Evolutionary conservation across 2,329 filamentous ascomycete genomes (phyloP), one percentile per base, ranked within the genome.

Genomic region (Pseudogymnoascus sp.): DNA sequence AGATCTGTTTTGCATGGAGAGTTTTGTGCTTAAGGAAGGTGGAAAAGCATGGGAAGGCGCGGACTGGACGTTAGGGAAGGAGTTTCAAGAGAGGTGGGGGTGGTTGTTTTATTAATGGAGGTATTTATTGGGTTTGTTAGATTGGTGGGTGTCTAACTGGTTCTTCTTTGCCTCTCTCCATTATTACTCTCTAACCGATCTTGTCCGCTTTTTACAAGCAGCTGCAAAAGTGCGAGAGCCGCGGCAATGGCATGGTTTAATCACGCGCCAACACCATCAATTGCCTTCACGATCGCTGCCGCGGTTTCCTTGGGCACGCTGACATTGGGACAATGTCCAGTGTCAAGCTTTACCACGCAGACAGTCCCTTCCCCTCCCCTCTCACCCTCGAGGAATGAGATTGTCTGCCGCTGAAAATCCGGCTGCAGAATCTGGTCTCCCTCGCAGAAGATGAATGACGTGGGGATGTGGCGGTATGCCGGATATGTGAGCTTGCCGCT

Each of bases 91-190:
- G 22, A 60, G 22, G 16, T 60, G 58, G 58, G 37, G 22, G 14
- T 47, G 39, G 25, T 54, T 60, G 58, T 60, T 60, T 60, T 33
- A 20, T 33, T 59, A 43, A 59, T 12, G 6, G 14, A 25, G 22
- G 16, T 30, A n/a, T 54, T 50, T 54, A 54, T 47, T 54, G 4
- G n/a, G n/a, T 8, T 8, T 54, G n/a, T 18, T 33, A 5, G 25
- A 18, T 54, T 54, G 43, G n/a, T 33, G 8, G 25, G 25, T 54
- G 4, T 4, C 43, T 33, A 54, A 33, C 43, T 30, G 25, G 12
- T 18, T 33, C 4, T 54, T 16, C 6, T 7, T 11, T n/a, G 28
- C 28, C n/a, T 54, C 25, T 16, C 22, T 43, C 39, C 20, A n/a
- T n/a, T n/a, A 30, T 50, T 30, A 6, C 43, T 30, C 14, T 2